These are phyloP conservation scores for Diaporthe citriasiana DNA, from an alignment of 2,329 filamentous ascomycete species.

Conservation along the genomic window DNA sequence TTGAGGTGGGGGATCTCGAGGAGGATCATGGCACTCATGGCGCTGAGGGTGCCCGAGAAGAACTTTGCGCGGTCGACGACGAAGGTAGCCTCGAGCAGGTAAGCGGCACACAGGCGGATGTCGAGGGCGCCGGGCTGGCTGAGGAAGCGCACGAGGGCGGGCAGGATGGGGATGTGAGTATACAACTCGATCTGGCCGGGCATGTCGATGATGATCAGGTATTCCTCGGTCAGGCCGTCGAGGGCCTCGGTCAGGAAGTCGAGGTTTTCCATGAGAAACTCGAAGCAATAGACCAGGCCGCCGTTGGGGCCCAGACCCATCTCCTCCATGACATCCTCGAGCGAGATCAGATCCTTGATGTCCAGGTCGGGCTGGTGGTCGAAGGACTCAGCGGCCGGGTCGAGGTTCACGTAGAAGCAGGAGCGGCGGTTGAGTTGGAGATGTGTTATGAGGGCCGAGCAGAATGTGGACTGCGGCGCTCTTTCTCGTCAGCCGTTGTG, in stretches of 20 bases:
- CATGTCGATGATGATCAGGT: conserved; percentile 98
- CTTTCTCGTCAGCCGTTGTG: conserved; percentile 18
- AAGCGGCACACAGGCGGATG: conserved; percentile 92
- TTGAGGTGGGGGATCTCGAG: conserved; percentile 97
- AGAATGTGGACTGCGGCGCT: conserved; percentile 85
- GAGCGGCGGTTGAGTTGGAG: conserved; percentile 92
- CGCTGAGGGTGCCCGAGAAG: conserved; percentile 93
- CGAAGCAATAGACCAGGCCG: conserved; percentile 95
- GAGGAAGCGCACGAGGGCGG: conserved; percentile 84
- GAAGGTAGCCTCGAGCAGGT: conserved; percentile 95
- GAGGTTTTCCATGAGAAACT: conserved; percentile 94
- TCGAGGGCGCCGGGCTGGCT: conserved; percentile 85
- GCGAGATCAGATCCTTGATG: conserved; percentile 93
- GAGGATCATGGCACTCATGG: conserved; percentile 99
- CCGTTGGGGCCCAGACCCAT: conserved; percentile 92
- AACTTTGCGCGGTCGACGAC: conserved; percentile 97
- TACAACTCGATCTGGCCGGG: conserved; percentile 99
- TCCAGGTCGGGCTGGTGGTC: conserved; percentile 93
- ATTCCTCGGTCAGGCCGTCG: conserved; percentile 90
- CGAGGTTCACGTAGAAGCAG: conserved; percentile 97
- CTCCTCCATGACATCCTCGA: conserved; percentile 97
- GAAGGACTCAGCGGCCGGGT: conserved; percentile 94
- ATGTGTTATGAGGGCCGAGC: conserved; percentile 91
- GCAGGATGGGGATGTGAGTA: conserved; percentile 94
- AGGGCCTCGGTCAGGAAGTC: conserved; percentile 91